A percentile compares a stretch with the other conserved stretches of the same genome.
These are phyloP conservation scores for Quambalaria eucalypti DNA, from an alignment of 1,284 basidiomycete genomes.

Conservation along the genomic window DNA sequence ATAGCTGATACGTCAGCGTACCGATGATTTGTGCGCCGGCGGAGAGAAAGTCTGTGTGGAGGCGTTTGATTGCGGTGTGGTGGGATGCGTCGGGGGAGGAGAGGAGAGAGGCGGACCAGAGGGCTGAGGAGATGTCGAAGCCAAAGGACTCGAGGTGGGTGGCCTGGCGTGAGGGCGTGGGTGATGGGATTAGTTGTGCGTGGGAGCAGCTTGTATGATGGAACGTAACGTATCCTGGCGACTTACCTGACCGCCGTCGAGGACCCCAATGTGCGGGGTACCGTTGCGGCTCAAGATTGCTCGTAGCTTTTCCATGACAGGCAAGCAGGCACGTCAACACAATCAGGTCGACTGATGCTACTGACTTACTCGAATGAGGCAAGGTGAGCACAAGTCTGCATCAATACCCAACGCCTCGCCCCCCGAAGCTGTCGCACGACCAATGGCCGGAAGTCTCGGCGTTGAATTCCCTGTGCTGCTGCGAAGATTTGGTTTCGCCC, in stretches of 20 bases:
- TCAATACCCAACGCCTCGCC: too few relatives aligned
- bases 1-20: slow-evolving; percentile 22
- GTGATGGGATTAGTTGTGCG: neutral
- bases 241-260: slow-evolving; percentile 29
- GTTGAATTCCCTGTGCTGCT: too few relatives aligned
- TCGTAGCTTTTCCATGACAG: too few relatives aligned
- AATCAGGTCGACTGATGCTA: too few relatives aligned
- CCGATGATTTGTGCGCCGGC: slow-evolving; percentile 34
- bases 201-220: slow-evolving; percentile 1
- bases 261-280: slow-evolving; percentile 20
- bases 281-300: too few relatives aligned
- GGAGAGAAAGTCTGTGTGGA: slow-evolving; percentile 29
- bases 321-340: too few relatives aligned
- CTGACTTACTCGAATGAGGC: too few relatives aligned
- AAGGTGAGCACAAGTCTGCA: too few relatives aligned
- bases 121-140: slow-evolving; percentile 24
- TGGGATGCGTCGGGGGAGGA: slow-evolving; percentile 3
- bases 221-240: too few relatives aligned
- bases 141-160: slow-evolving; percentile 35
- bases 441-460: too few relatives aligned
- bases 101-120: slow-evolving; percentile 34
- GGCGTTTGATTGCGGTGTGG: slow-evolving; percentile 18
- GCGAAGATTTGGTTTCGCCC: too few relatives aligned
- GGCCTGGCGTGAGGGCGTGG: slow-evolving; percentile 5
- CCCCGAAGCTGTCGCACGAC: too few relatives aligned